Evolutionary conservation across 225 moss, liverwort and hornwort genomes (phyloP), one percentile per base, ranked within the genome.

Genomic region (Asterella californica): DNA sequence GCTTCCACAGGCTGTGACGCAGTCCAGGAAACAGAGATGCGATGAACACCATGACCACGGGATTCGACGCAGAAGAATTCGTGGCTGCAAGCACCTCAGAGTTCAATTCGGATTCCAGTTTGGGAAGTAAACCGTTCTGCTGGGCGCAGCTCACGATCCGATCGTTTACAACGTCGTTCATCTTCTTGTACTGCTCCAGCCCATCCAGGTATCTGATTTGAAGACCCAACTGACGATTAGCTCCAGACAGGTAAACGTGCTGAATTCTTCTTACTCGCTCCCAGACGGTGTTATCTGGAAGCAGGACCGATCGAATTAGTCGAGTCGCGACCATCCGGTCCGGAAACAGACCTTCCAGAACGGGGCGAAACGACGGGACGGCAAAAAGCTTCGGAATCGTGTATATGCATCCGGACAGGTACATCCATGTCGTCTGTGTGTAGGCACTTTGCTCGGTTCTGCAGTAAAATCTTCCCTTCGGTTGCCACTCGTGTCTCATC

Each of bases 311-410:
- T 34, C 94, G 84, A 59, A 90, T 79, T 74, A 92, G 53, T 50
- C 92, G 88, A 0, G 92, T 88, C 47, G 89, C 86, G 15, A 82
- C 88, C 76, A 91, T 82, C 32, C 83, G 67, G 62, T 94, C 92
- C 0, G 89, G 94, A 77, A 94, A 94, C 1, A 94, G 79, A 9
- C 89, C 92, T 22, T 90, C 84, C 49, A 94, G 62, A 6, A 89
- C 85, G 2, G 90, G 87, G 15, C 77, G 88, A 80, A 94, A 91
- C 11, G 88, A 85, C 0, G 94, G 92, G 61, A 90, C 86, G 76
- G 94, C 86, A 70, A 90, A 92, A 33, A 91, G 80, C 80, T 89
- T 92, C 10, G 94, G 91, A 80, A 91, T 84, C 79, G 92, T 92
- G 76, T 91, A 83, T 42, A 94, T 83, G 81, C 91, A 94, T 66